Evolutionary conservation across 805 yeast genomes (phyloP).

Genomic region (Monosporozyma aquatica): DNA sequence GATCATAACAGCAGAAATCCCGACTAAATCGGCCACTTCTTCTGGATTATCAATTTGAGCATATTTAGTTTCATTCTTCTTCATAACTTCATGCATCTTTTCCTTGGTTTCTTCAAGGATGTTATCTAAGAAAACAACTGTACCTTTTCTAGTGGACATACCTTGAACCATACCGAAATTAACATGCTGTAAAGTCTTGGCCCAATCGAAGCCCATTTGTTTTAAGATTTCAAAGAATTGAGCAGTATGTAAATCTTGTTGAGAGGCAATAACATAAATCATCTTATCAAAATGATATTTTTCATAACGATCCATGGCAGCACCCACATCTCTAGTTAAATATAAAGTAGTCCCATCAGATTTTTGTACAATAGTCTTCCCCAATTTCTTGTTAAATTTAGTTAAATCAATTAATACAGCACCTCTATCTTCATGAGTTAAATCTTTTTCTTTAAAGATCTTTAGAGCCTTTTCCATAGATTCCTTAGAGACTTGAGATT

Average conservation of each 20-base stretch:
- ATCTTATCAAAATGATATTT: slow-evolving; percentile 83
- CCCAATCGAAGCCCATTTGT: slow-evolving; percentile 84
- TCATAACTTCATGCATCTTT: slow-evolving; percentile 93
- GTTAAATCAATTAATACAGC: slow-evolving; percentile 82
- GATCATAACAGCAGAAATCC: slow-evolving; percentile 95
- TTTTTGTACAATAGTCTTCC: slow-evolving; percentile 85
- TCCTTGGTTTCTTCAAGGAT: slow-evolving; percentile 88
- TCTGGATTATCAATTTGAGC: slow-evolving; percentile 92
- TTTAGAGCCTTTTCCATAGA: slow-evolving; percentile 57
- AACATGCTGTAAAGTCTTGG: slow-evolving; percentile 65
- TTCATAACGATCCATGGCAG: slow-evolving; percentile 82
- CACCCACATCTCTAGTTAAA: slow-evolving; percentile 92
- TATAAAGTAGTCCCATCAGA: slow-evolving; percentile 92
- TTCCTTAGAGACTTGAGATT: slow-evolving; percentile 79
- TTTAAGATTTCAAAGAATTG: slow-evolving; percentile 92
- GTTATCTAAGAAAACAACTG: slow-evolving; percentile 92
- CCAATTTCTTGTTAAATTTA: slow-evolving; percentile 78
- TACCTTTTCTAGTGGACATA: slow-evolving; percentile 96
- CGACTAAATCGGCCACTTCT: slow-evolving; percentile 85
- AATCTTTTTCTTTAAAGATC: slow-evolving; percentile 52
- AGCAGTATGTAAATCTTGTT: slow-evolving; percentile 87
- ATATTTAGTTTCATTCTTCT: slow-evolving; percentile 79
- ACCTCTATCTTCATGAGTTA: slow-evolving; percentile 80
- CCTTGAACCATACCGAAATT: slow-evolving; percentile 97
- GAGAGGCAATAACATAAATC: slow-evolving; percentile 92